Evolutionary conservation across 108 stramenopile species (phyloP), one percentile per base, ranked within the genome.

Genomic region (Bacterosira constricta): DNA sequence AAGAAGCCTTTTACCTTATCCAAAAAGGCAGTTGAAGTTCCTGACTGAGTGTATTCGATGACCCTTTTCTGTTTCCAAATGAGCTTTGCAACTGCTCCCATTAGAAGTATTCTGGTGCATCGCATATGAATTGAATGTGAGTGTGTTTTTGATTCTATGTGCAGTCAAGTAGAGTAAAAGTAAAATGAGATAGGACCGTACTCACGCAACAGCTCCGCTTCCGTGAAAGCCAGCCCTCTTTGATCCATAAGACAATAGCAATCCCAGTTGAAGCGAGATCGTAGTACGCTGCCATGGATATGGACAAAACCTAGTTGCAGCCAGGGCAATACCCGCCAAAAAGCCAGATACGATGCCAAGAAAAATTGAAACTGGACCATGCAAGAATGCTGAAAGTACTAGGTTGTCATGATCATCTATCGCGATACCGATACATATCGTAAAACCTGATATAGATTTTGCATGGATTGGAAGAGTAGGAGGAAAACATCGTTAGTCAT

Each of bases 401-500:
- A 47, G 20, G 39, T 25, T 63, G 27, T 41, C 31, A 50, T 27
- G 53, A 9, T 37, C 42, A n/a, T 42, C 18, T 6, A 82, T 57
- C 1, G 70, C 82, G 8, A 86, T 41, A 4, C 63, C 49, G 12
- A 86, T 69, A 31, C 47, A 56, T n/a, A 86, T 59, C 13, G 73
- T 79, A 38, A 86, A 83, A n/a, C n/a, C n/a, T n/a, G n/a, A n/a
- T n/a, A n/a, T n/a, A n/a, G n/a, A n/a, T n/a, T n/a, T n/a, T n/a
- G n/a, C n/a, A n/a, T n/a, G n/a, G n/a, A n/a, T n/a, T n/a, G n/a
- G n/a, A n/a, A n/a, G n/a, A n/a, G n/a, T n/a, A n/a, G n/a, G n/a
- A n/a, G n/a, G n/a, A n/a, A n/a, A n/a, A n/a, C n/a, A n/a, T n/a
- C n/a, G n/a, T n/a, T n/a, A n/a, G n/a, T n/a, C n/a, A n/a, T n/a